Evolutionary conservation across 108 stramenopile species (phyloP), one percentile per base, ranked within the genome.

Genomic region (Fragilaria radians): DNA sequence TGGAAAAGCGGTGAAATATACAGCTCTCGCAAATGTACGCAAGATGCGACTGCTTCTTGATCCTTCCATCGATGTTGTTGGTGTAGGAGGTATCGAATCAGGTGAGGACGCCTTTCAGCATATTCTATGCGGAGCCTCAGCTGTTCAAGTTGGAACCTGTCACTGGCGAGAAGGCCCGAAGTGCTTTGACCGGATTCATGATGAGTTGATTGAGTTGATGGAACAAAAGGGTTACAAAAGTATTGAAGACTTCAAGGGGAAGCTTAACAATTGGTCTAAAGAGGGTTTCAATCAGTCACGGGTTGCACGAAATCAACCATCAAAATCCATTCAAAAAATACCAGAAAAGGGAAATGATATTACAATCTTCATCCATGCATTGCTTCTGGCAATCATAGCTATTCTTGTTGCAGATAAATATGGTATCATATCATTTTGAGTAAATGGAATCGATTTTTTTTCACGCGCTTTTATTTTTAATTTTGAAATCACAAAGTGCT

Each of bases 131-230:
- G 94, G 94, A 30, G 94, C 94, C 4, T 61, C 63, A 26, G 91
- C 89, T 36, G 94, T 95, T 0, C 94, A 95, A 60, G 83, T 95
- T 1, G 94, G 91, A 7, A 95, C 94, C 28, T 87, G 86, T 27
- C 94, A 95, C 58, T 95, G 94, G 94, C 81, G 58, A 11, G 94
- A 95, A 72, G 94, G 94, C 5, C 83, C 94, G 0, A 63, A 59
- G 18, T 95, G 94, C 72, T 95, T 95, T 69, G 89, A 95, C 73
- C 83, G 94, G 33, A 91, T 95, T 34, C 74, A 71, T 29, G 61
- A 77, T 4, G 91, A 95, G 54, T 54, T 91, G 36, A 24, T 56
- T 33, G 67, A 57, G 5, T 57, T 91, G 14, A 81, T 93, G 82
- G 30, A 59, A 31, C 68, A 74, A 42, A 87, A 89, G 61, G 89